These are phyloP conservation scores for Deuterostichococcus epilithicus DNA, from an alignment of 139 green algal genomes.

Conservation along the genomic window DNA sequence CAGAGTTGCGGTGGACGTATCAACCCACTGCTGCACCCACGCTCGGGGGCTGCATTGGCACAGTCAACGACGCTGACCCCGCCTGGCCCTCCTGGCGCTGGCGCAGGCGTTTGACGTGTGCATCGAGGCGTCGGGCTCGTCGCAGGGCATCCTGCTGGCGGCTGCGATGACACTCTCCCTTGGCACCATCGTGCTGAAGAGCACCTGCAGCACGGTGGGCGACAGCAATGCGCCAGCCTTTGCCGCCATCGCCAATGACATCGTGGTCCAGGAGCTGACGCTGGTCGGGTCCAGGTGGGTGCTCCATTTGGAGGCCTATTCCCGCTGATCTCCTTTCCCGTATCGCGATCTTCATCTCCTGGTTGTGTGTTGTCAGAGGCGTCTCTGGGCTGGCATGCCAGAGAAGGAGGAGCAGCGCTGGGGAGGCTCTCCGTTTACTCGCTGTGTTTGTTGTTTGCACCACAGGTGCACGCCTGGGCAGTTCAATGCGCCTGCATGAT, in stretches of 20 bases:
- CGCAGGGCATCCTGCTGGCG: constrained; percentile 37
- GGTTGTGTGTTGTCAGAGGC: background rate
- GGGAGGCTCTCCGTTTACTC: background rate
- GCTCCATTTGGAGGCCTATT: background rate
- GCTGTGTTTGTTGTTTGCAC: no score
- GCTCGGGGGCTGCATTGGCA: no score
- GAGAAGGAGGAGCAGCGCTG: background rate
- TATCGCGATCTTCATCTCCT: background rate
- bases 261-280: constrained; percentile 70
- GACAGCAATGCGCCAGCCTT: constrained; percentile 31
- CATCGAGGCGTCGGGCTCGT: constrained; percentile 53
- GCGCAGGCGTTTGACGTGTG: constrained; percentile 53
- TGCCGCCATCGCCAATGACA: constrained; percentile 57
- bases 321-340: background rate
- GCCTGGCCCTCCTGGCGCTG: no score
- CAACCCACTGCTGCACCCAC: no score
- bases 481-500: background rate
- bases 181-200: constrained; percentile 69
- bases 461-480: background rate
- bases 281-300: constrained; percentile 43
- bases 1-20: no score
- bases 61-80: no score
- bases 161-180: constrained; percentile 40
- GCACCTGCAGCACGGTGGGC: constrained; percentile 36
- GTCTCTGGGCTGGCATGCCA: background rate